Conservation (phyloP, 257 asterid genomes). For the Capsicum chinense region DNA sequence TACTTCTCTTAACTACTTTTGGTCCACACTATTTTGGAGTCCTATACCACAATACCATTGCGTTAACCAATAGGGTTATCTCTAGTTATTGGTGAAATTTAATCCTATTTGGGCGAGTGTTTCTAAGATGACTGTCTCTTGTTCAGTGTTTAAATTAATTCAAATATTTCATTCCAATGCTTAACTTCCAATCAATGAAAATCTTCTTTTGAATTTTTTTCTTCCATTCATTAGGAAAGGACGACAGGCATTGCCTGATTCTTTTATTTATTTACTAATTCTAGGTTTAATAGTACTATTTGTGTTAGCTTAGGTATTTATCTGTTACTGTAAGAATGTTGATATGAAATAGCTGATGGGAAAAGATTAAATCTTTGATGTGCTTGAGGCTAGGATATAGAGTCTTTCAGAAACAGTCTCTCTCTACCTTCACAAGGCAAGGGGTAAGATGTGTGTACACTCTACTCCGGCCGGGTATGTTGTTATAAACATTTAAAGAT, state of each 20-base stretch:
- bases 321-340: slow-evolving; percentile 34
- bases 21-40: not conserved
- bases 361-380: slow-evolving; percentile 21
- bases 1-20: not conserved
- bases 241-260: slow-evolving; percentile 75
- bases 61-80: not conserved
- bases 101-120: not conserved
- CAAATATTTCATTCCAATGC: not conserved
- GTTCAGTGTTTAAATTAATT: slow-evolving; percentile 10
- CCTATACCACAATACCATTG: not conserved
- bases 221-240: slow-evolving; percentile 63
- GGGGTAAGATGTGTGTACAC: not conserved
- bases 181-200: not conserved
- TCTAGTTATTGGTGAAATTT: not conserved
- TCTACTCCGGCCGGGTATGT: not conserved
- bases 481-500: not conserved
- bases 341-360: not conserved
- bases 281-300: slow-evolving; percentile 60
- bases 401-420: not conserved
- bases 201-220: not conserved
- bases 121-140: not conserved
- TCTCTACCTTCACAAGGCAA: not conserved
- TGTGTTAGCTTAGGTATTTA: not conserved
- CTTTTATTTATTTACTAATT: slow-evolving; percentile 83
- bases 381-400: slow-evolving; percentile 58